Conservation (phyloP, 78 protist species). For the Mantamonas sphyraenae region DNA sequence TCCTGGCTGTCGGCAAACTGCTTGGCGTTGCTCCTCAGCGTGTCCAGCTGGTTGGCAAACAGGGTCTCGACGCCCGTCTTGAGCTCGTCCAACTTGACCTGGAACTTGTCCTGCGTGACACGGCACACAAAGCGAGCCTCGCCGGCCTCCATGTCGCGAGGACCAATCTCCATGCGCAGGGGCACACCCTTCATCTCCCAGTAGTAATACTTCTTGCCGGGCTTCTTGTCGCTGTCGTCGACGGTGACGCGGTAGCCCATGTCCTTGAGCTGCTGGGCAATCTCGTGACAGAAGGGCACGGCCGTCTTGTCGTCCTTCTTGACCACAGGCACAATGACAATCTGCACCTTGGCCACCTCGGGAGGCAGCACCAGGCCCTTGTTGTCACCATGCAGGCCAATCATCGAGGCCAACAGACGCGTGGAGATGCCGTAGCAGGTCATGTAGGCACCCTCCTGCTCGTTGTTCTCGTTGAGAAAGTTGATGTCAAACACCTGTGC, state of each 20-base stretch:
- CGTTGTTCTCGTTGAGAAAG: conserved; percentile 48
- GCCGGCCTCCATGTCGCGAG: conserved; percentile 69
- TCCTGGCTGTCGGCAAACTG: too few species aligned
- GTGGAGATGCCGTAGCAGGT: conserved; percentile 97
- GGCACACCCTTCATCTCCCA: conserved; percentile 96
- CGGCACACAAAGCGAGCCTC: conserved; percentile 57
- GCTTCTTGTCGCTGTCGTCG: conserved; percentile 56
- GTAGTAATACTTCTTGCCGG: conserved; percentile 84
- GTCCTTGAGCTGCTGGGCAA: neutral
- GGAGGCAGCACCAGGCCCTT: conserved; percentile 98
- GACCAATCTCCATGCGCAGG: conserved; percentile 92
- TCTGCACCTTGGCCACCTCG: conserved; percentile 83
- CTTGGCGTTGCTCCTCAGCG: too few species aligned
- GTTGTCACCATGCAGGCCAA: conserved; percentile 94
- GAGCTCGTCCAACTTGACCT: neutral
- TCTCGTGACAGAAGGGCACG: neutral
- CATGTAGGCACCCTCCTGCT: conserved; percentile 65
- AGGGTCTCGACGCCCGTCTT: conserved; percentile 1
- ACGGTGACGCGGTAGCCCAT: conserved; percentile 36
- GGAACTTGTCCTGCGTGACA: conserved; percentile 44
- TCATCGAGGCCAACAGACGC: conserved; percentile 81
- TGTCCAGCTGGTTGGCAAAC: neutral
- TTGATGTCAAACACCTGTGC: conserved; percentile 90
- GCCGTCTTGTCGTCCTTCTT: neutral
- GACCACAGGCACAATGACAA: conserved; percentile 74